Evolutionary conservation across 176 grass and related monocot genomes (phyloP).

Genomic region (Lolium rigidum): DNA sequence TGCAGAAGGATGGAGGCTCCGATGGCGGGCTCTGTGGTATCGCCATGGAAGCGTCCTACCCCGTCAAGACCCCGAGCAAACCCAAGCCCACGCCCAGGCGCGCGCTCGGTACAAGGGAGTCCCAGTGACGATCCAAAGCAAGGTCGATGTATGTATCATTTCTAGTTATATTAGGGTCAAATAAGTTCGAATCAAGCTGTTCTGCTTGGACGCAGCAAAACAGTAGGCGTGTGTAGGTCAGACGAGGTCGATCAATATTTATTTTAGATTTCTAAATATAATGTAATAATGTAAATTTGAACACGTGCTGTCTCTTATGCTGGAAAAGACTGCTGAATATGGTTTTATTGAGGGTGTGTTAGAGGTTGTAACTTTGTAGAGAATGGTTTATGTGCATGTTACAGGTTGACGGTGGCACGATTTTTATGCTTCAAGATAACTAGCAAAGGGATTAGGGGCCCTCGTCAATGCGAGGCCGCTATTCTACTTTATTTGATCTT

Average conservation of each 20-base stretch:
- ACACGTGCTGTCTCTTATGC: too few relatives aligned
- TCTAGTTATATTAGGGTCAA: background rate
- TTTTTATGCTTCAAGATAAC: too few relatives aligned
- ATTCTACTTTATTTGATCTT: too few relatives aligned
- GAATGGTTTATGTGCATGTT: too few relatives aligned
- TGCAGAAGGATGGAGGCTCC: constrained; percentile 52
- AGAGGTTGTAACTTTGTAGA: too few relatives aligned
- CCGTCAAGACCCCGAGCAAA: constrained; percentile 68
- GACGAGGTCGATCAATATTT: background rate
- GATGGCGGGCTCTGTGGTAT: constrained; percentile 79
- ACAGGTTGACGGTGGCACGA: too few relatives aligned
- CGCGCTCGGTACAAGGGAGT: constrained; percentile 1
- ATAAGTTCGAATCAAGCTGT: constrained; percentile 7
- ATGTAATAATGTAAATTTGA: background rate
- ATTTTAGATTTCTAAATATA: background rate
- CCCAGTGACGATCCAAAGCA: constrained; percentile 13
- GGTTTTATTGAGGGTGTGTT: too few relatives aligned
- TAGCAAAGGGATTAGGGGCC: too few relatives aligned
- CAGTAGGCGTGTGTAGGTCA: background rate
- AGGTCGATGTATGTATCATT: background rate
- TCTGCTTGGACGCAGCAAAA: background rate
- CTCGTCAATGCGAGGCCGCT: too few relatives aligned
- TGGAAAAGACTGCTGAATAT: too few relatives aligned
- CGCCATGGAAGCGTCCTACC: constrained; percentile 83
- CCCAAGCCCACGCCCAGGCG: constrained; percentile 44